Evolutionary conservation across 768 basidiomycete species (phyloP).

Genomic region (Boletellus emodensis): DNA sequence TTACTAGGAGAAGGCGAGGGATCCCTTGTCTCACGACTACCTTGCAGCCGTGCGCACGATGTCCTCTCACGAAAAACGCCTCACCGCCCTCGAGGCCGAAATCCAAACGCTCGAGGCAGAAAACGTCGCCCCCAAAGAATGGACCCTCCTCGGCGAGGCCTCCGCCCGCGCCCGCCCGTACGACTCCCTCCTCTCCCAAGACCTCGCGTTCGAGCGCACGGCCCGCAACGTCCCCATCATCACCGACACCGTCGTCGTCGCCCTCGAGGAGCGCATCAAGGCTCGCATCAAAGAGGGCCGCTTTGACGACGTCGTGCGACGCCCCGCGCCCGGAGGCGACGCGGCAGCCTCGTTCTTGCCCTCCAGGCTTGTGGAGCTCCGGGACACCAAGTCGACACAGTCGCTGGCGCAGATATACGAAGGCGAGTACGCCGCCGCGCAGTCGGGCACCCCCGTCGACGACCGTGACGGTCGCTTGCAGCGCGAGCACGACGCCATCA

Average conservation of each 20-base stretch:
- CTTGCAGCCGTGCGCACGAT: not conserved
- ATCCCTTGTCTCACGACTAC: not conserved
- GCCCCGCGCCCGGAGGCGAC: conserved; percentile 58
- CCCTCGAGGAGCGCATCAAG: conserved; percentile 89
- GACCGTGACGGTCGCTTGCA: conserved; percentile 85
- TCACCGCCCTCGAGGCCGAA: conserved; percentile 68
- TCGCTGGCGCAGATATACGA: conserved; percentile 97
- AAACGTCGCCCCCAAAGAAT: conserved; percentile 86
- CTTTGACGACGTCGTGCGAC: conserved; percentile 92
- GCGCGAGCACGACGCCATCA: conserved; percentile 87
- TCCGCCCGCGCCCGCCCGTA: conserved; percentile 77
- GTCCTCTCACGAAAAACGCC: conserved; percentile 64
- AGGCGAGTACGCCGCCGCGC: conserved; percentile 76
- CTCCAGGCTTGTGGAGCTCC: conserved; percentile 82
- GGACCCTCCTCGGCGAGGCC: conserved; percentile 92
- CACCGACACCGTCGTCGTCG: conserved; percentile 80
- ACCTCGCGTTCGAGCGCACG: conserved; percentile 90
- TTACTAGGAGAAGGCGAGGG: too few relatives aligned
- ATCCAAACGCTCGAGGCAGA: conserved; percentile 80
- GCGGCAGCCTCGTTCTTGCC: conserved; percentile 83
- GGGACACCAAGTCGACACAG: conserved; percentile 83
- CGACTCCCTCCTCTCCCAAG: conserved; percentile 89
- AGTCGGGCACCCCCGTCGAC: conserved; percentile 50
- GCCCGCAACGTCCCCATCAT: conserved; percentile 84
- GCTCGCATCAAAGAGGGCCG: conserved; percentile 76